Base-by-base conservation (phyloP, 2,329 filamentous ascomycete genomes). In the Thermoascus crustaceus region DNA sequence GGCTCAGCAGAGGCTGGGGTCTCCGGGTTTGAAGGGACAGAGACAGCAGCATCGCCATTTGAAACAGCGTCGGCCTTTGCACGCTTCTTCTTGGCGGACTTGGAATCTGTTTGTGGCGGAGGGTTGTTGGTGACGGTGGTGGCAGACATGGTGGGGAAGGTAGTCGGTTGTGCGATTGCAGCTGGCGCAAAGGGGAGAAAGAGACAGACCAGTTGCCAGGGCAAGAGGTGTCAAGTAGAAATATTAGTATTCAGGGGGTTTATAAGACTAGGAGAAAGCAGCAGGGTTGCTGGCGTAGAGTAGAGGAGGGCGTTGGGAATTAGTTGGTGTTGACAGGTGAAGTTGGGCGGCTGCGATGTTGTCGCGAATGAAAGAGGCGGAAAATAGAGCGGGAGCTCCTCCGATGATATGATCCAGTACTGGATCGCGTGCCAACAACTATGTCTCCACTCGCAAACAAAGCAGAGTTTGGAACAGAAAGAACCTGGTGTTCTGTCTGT, bases 51-150 rank as follows among this genome's bases (percentile, higher is more conserved):
- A 35, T 16, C 26, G n/a, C 18, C 18, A 10, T 29, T 29, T 8
- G 61, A 66, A 69, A 77, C 78, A 33, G 53, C 49, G 22, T 32
- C n/a, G n/a, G n/a, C 36, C 44, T 59, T 64, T 36, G 45, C 49
- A 40, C 57, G 61, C 73, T 83, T 83, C 72, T 80, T 82, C 66
- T 73, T 77, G 44, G 76, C 70, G 42, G 74, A 71, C 67, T 83
- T 82, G 49, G 78, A 71, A 47, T 82, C 75, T 49, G 71, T 59
- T 52, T 72, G 70, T 46, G 70, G 66, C 49, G 74, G 69, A 46
- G 80, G 72, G 64, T 81, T 81, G 59, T 77, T 73, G 51, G 76
- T 69, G 44, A 73, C 61, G 47, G 77, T 56, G 36, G 77, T 69
- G 61, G 85, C 73, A 49, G 61, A 55, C 82, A 87, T 83, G 41